Conservation (phyloP, 306 rosid species). For the Luffa acutangula region DNA sequence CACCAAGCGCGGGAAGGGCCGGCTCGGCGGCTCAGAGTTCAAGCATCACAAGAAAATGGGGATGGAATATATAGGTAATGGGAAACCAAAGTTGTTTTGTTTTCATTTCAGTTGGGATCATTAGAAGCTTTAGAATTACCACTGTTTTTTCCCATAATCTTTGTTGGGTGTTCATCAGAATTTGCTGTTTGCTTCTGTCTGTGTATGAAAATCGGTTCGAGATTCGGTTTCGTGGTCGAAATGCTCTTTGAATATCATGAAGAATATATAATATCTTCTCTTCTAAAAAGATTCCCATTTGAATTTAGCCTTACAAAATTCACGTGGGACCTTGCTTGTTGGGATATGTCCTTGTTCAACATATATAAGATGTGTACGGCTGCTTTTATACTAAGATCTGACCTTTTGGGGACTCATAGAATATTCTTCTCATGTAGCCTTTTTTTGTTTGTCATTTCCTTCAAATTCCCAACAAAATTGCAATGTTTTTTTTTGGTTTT, state of each 20-base stretch:
- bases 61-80: slow-evolving; percentile 47
- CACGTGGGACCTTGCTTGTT: slow-evolving; percentile 14
- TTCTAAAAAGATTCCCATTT: neutral
- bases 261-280: neutral
- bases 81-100: neutral
- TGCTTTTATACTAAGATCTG: slow-evolving; percentile 13
- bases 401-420: slow-evolving; percentile 11
- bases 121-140: neutral
- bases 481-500: neutral
- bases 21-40: slow-evolving; percentile 35
- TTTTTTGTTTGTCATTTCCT: neutral
- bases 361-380: slow-evolving; percentile 11
- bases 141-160: neutral
- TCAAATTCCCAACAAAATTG: neutral
- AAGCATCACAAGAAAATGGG: slow-evolving; percentile 50
- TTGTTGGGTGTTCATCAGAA: neutral
- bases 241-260: slow-evolving; percentile 5
- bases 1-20: slow-evolving; percentile 44
- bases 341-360: slow-evolving; percentile 13
- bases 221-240: slow-evolving; percentile 1
- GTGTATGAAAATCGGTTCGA: neutral
- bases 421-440: slow-evolving; percentile 12
- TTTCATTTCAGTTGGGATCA: neutral
- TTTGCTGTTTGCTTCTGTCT: slow-evolving; percentile 9
- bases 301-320: neutral